Percentiles rank a stretch among this genome's conserved stretches.
These are phyloP conservation scores for Fusarium nisikadoi DNA, from an alignment of 2,329 filamentous ascomycete species.

Conservation along the genomic window DNA sequence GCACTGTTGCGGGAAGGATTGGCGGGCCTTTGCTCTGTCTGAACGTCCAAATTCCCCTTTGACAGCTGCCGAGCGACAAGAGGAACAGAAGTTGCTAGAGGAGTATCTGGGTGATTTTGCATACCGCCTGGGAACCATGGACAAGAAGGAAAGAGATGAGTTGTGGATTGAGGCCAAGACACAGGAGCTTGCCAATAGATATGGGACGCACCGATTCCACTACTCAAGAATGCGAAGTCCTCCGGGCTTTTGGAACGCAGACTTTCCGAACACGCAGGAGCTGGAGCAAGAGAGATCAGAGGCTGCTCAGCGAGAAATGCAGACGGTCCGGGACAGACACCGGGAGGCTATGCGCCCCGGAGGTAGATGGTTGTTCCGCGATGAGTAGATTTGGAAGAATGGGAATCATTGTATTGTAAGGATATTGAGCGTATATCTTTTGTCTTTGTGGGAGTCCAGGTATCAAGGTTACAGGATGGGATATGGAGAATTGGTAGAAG, in stretches of 20 bases:
- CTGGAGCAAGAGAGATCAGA: slow-evolving; percentile 71
- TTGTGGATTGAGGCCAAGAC: slow-evolving; percentile 81
- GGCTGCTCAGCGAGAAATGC: slow-evolving; percentile 70
- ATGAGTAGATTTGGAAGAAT: slow-evolving; percentile 66
- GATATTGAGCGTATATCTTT: slow-evolving; percentile 1
- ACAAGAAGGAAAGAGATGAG: slow-evolving; percentile 68
- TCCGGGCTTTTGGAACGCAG: slow-evolving; percentile 89
- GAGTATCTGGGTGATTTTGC: slow-evolving; percentile 67
- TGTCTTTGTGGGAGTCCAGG: slow-evolving; percentile 3
- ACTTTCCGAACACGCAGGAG: slow-evolving; percentile 92
- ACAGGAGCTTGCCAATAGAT: slow-evolving; percentile 76
- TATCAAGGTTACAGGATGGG: background rate
- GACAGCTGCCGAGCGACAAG: slow-evolving; percentile 48
- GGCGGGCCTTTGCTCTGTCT: slow-evolving; percentile 71
- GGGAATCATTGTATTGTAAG: background rate
- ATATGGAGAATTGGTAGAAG: background rate
- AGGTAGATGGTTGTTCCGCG: slow-evolving; percentile 83
- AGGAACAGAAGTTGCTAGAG: slow-evolving; percentile 64
- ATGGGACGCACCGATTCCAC: slow-evolving; percentile 80
- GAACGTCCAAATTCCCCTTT: slow-evolving; percentile 56
- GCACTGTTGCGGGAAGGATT: slow-evolving; percentile 80
- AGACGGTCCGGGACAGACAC: slow-evolving; percentile 77
- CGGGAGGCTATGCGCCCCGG: slow-evolving; percentile 82
- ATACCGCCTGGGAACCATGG: slow-evolving; percentile 69
- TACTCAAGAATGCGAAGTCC: slow-evolving; percentile 79